Percentiles rank a stretch among this genome's conserved stretches.
phyloP scores from a whole-genome alignment of 768 basidiomycete species.

The Suillus hirtellus region DNA sequence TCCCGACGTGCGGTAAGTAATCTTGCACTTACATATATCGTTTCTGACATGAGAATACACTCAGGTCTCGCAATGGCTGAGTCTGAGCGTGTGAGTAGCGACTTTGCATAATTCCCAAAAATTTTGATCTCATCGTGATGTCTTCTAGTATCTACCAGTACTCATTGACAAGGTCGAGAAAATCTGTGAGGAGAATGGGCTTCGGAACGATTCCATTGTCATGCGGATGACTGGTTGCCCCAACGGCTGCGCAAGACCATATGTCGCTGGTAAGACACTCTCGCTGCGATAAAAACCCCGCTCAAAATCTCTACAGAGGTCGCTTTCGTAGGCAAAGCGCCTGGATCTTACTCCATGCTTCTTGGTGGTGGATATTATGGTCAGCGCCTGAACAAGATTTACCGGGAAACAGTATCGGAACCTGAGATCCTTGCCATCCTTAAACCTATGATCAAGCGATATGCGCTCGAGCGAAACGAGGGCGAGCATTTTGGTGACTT shows the following conservation, averaged over 20 bases:
- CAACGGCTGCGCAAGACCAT: constrained; percentile 91
- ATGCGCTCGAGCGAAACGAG: constrained; percentile 81
- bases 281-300: constrained; percentile 3
- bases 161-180: constrained; percentile 94
- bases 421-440: constrained; percentile 91
- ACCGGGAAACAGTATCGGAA: constrained; percentile 87
- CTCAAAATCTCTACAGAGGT: constrained; percentile 56
- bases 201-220: constrained; percentile 91
- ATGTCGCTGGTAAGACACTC: constrained; percentile 68
- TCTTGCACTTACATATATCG: background rate
- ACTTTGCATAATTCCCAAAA: constrained; percentile 1
- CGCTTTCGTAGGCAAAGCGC: constrained; percentile 96
- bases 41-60: constrained; percentile 1
- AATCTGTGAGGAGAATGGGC: constrained; percentile 90
- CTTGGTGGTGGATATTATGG: constrained; percentile 96
- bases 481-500: constrained; percentile 97
- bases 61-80: constrained; percentile 77
- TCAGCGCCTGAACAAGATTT: constrained; percentile 94
- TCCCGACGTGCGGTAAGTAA: constrained; percentile 83
- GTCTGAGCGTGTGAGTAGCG: constrained; percentile 58
- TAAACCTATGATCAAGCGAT: constrained; percentile 90
- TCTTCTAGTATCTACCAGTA: constrained; percentile 80
- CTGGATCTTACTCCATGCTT: constrained; percentile 89
- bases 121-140: constrained; percentile 32
- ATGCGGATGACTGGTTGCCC: constrained; percentile 99